These are phyloP conservation scores for Helicostylum pulchrum DNA, from an alignment of 192 early-diverging fungal genomes.

Conservation along the genomic window DNA sequence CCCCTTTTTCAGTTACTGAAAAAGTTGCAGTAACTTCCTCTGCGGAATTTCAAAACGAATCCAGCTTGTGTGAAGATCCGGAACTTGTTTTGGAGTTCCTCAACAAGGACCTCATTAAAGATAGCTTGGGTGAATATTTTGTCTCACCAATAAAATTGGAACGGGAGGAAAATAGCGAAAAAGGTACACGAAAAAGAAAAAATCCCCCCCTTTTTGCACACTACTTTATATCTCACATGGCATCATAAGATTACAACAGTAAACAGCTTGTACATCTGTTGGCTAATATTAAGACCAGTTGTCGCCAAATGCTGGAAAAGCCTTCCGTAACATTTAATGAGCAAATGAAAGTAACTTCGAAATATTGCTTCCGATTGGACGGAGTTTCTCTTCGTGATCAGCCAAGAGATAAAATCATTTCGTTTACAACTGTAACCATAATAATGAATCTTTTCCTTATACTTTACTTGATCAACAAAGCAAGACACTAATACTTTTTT, in stretches of 20 bases:
- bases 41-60: background rate
- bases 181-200: conserved; percentile 1
- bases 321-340: background rate
- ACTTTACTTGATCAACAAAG: too few species aligned
- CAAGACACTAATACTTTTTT: too few species aligned
- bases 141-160: background rate
- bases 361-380: conserved; percentile 3
- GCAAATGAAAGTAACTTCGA: background rate
- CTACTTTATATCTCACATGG: background rate
- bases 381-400: conserved; percentile 4
- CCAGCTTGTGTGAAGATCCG: conserved; percentile 6
- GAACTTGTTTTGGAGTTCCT: conserved; percentile 5
- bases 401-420: background rate
- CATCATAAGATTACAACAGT: background rate
- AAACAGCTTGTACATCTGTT: background rate
- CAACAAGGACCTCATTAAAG: background rate
- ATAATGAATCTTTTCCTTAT: too few species aligned
- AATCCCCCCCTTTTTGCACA: background rate
- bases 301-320: conserved; percentile 5
- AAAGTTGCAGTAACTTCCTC: background rate
- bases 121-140: conserved; percentile 6
- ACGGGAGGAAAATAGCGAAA: too few species aligned
- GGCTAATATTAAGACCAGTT: conserved; percentile 1
- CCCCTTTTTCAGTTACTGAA: conserved; percentile 7
- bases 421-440: too few species aligned